phyloP scores from a whole-genome alignment of 495 filamentous ascomycete genomes.

The Hyaloscypha hepaticicola region DNA sequence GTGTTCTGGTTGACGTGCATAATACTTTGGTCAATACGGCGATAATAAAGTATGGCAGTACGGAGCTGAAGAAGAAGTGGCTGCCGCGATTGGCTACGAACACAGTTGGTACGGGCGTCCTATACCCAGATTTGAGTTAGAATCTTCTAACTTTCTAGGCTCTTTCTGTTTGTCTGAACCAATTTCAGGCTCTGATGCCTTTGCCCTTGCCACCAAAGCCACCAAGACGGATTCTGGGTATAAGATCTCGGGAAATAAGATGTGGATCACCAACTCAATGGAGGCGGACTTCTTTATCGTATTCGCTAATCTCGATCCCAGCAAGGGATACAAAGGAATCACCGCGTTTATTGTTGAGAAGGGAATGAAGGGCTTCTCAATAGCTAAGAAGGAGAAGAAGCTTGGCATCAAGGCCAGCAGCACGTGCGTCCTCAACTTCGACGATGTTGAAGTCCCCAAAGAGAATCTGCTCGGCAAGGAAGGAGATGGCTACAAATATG shows the following conservation, averaged over 20 bases:
- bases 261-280: conserved; percentile 99
- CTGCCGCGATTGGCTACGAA: conserved; percentile 84
- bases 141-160: conserved; percentile 43
- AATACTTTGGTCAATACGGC: conserved; percentile 97
- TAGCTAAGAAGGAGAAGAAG: conserved; percentile 99
- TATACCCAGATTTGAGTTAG: neutral
- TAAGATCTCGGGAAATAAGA: conserved; percentile 87
- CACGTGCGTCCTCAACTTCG: conserved; percentile 96
- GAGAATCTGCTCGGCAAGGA: conserved; percentile 84
- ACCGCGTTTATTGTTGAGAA: conserved; percentile 96
- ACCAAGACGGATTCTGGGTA: conserved; percentile 72
- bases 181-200: conserved; percentile 89
- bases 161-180: conserved; percentile 97
- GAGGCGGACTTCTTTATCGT: conserved; percentile 96
- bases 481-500: conserved; percentile 96
- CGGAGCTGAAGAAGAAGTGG: conserved; percentile 75
- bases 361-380: conserved; percentile 80
- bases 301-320: conserved; percentile 90
- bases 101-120: conserved; percentile 55
- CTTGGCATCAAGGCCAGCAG: conserved; percentile 92
- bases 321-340: conserved; percentile 91
- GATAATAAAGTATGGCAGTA: conserved; percentile 79
- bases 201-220: conserved; percentile 88
- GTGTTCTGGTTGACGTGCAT: conserved; percentile 91
- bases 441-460: conserved; percentile 88